Evolutionary conservation across 2,329 filamentous ascomycete genomes (phyloP), one percentile per base, ranked within the genome.

Genomic region (Talaromyces verruculosus): DNA sequence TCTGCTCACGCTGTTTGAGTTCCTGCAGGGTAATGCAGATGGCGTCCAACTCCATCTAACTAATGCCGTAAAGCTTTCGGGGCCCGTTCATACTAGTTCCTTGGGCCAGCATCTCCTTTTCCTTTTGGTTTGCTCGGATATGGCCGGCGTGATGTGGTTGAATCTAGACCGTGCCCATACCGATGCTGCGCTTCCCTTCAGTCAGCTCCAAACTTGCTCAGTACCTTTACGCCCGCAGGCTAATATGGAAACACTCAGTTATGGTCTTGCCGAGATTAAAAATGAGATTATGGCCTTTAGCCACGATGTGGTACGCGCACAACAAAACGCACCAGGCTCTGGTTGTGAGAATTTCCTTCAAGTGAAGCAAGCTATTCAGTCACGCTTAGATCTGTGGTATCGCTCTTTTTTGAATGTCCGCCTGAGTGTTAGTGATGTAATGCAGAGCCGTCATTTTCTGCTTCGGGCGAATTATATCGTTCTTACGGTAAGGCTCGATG

Each of bases 11-110:
- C 17, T 61, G 19, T 61, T 61, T 11, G 59, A 61, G 30, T 61
- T 61, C 28, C 30, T 61, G 43, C 59, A 61, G 11, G 59, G 59
- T 45, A 61, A 61, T 28, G 41, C 59, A 30, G 19, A 33, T 49
- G 59, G 59, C 6, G 41, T 49, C 3, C 59, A 11, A 47, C 19
- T 49, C 22, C 59, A 61, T 49, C 59, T 61, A 2, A 19, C 15
- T 3, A 61, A 61, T 19, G 59, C 59, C 5, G n/a, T 37, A 7
- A 61, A 45, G 43, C 43, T 45, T 17, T 22, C 43, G 19, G n/a
- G 8, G 6, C 43, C 43, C 43, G 19, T 19, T 22, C 43, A 45
- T 45, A 22, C 43, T 7, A 45, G 43, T 19, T 3, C 43, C 3
- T 17, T 45, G 43, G 43, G 43, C 43, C 6, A 45, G n/a, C 43